A percentile compares a stretch with the other conserved stretches of the same genome.
Evolutionary conservation across 148 eudicot genomes (phyloP).

Genomic region (Vaccinium darrowii): DNA sequence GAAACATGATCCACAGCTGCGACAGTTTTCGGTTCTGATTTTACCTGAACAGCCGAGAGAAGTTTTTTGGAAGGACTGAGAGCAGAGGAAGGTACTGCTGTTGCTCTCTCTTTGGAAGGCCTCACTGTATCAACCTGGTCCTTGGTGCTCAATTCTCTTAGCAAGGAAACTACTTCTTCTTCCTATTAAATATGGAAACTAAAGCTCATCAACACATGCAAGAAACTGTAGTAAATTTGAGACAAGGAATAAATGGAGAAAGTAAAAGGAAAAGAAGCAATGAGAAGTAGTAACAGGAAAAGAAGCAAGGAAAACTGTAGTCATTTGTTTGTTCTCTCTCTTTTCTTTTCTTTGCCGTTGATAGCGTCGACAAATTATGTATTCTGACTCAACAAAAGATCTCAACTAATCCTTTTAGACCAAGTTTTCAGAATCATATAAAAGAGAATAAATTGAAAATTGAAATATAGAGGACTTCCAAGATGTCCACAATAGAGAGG

Average conservation of each 20-base stretch:
- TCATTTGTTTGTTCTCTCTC: neutral
- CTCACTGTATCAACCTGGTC: slow-evolving; percentile 28
- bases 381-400: neutral
- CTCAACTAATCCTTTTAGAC: neutral
- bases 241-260: neutral
- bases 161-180: slow-evolving; percentile 44
- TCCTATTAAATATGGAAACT: slow-evolving; percentile 26
- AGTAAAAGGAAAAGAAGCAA: neutral
- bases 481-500: neutral
- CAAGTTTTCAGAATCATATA: neutral
- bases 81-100: slow-evolving; percentile 26
- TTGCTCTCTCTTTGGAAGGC: slow-evolving; percentile 30
- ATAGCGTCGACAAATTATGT: neutral
- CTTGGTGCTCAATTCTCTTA: slow-evolving; percentile 38
- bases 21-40: slow-evolving; percentile 28
- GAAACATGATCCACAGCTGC: slow-evolving; percentile 25
- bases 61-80: slow-evolving; percentile 47
- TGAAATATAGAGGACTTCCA: neutral
- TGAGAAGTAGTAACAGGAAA: neutral
- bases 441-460: neutral
- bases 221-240: neutral
- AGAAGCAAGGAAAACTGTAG: neutral
- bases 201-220: neutral
- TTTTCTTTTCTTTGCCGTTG: neutral
- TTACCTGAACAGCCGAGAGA: slow-evolving; percentile 25